These are phyloP conservation scores for Orbilia javanica DNA, from an alignment of 2,329 filamentous ascomycete species.

Conservation along the genomic window DNA sequence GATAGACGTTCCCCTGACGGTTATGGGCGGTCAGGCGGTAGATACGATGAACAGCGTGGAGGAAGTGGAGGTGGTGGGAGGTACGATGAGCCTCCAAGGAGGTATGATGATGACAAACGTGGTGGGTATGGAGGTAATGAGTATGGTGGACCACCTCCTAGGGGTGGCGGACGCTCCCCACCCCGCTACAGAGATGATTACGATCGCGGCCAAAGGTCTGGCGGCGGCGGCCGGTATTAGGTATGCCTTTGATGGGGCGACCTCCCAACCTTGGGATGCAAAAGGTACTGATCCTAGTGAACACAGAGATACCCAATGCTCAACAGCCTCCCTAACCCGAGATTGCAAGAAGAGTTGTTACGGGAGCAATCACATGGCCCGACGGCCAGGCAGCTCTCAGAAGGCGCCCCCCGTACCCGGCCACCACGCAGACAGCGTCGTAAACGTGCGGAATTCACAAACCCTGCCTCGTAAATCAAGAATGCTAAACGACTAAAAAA, in stretches of 20 bases:
- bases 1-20: constrained; percentile 59
- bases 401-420: not conserved
- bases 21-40: constrained; percentile 59
- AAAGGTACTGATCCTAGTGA: not conserved
- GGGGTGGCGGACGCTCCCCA: constrained; percentile 51
- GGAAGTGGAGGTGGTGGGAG: constrained; percentile 50
- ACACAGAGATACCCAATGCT: constrained; percentile 49
- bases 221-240: constrained; percentile 59
- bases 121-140: constrained; percentile 51
- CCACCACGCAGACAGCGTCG: not conserved
- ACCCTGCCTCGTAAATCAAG: not conserved
- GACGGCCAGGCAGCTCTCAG: not conserved
- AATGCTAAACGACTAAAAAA: constrained; percentile 14
- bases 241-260: constrained; percentile 25
- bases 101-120: constrained; percentile 56
- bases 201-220: constrained; percentile 59
- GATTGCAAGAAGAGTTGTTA: not conserved
- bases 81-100: constrained; percentile 56
- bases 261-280: constrained; percentile 5
- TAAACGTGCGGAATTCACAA: not conserved
- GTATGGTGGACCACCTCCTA: constrained; percentile 59
- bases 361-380: not conserved
- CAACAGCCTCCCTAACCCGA: constrained; percentile 31
- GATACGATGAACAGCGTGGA: constrained; percentile 60
- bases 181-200: constrained; percentile 60